A percentile compares a stretch with the other conserved stretches of the same genome.
Evolutionary conservation across 2,329 filamentous ascomycete genomes (phyloP).

Genomic region (Pseudocercospora fuligena): DNA sequence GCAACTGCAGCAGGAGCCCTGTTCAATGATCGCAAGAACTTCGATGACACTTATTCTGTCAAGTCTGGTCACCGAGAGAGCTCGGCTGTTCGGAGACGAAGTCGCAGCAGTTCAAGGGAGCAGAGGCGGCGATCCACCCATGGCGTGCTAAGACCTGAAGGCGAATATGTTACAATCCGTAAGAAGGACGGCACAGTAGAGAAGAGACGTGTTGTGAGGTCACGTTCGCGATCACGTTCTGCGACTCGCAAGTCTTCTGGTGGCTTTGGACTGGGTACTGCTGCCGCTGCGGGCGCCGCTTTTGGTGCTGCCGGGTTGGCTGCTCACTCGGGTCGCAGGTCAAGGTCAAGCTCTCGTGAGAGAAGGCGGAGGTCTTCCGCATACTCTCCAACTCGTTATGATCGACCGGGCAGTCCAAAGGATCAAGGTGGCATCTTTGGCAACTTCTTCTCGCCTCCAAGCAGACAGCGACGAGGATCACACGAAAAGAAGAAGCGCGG

Average conservation of each 20-base stretch:
- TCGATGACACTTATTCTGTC: conserved; percentile 65
- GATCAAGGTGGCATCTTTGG: conserved; percentile 35
- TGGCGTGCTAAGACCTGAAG: conserved; percentile 31
- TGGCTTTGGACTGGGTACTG: conserved; percentile 22
- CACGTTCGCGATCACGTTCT: conserved; percentile 37
- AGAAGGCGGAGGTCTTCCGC: conserved; percentile 22
- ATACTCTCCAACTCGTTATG: conserved; percentile 20
- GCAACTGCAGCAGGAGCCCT: conserved; percentile 56
- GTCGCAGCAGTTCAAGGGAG: conserved; percentile 40
- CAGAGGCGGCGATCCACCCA: conserved; percentile 37
- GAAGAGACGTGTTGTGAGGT: conserved; percentile 28
- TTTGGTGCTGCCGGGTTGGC: conserved; percentile 32
- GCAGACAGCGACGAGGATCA: conserved; percentile 29
- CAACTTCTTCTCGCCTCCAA: conserved; percentile 39
- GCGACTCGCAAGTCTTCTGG: conserved; percentile 37
- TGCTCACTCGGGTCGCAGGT: conserved; percentile 25
- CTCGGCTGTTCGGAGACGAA: conserved; percentile 40
- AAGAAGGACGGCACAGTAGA: conserved; percentile 40
- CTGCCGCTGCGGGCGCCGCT: conserved; percentile 35
- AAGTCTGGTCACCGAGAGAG: conserved; percentile 56
- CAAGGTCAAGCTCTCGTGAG: conserved; percentile 32
- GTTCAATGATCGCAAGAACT: conserved; percentile 57
- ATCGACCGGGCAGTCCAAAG: conserved; percentile 19
- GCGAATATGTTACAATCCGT: conserved; percentile 33
- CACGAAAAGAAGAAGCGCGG: conserved; percentile 47